Conservation (phyloP, 2,329 filamentous ascomycete species). For the Ophiostoma montium region DNA sequence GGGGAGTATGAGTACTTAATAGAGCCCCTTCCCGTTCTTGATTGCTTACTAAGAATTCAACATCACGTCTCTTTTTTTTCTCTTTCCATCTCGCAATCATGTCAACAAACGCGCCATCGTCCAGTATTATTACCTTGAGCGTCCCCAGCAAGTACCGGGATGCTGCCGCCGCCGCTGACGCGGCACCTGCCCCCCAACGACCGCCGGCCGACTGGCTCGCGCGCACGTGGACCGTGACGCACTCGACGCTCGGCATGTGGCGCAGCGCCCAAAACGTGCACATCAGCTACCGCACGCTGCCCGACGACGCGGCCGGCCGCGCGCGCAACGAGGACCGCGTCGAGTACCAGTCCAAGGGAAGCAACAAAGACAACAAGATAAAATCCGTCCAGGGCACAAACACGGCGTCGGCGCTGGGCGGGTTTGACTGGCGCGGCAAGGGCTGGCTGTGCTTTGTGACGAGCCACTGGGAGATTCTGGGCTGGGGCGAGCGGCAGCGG, state of each 20-base stretch:
- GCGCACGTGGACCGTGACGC: constrained; percentile 59
- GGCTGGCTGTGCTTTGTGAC: constrained; percentile 58
- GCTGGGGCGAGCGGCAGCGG: constrained; percentile 48
- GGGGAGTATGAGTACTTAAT: too few species aligned
- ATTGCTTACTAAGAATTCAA: background rate
- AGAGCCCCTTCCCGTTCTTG: background rate
- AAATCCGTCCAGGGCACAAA: constrained; percentile 55
- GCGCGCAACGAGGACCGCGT: constrained; percentile 56
- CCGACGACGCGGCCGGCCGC: constrained; percentile 16
- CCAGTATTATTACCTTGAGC: constrained; percentile 22
- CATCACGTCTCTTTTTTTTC: background rate
- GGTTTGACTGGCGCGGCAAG: constrained; percentile 67
- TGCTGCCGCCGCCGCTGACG: constrained; percentile 12
- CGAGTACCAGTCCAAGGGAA: constrained; percentile 44
- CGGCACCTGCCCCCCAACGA: constrained; percentile 20
- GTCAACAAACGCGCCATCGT: background rate
- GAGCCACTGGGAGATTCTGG: constrained; percentile 70
- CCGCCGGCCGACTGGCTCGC: constrained; percentile 46
- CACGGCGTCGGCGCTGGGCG: constrained; percentile 20
- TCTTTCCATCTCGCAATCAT: background rate
- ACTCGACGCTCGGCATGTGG: constrained; percentile 72
- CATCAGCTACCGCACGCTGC: constrained; percentile 56
- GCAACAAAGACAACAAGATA: constrained; percentile 27
- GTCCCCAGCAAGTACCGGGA: constrained; percentile 35
- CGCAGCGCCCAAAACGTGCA: constrained; percentile 62